These are phyloP conservation scores for Fusarium buharicum DNA, from an alignment of 2,329 filamentous ascomycete species.

Conservation along the genomic window DNA sequence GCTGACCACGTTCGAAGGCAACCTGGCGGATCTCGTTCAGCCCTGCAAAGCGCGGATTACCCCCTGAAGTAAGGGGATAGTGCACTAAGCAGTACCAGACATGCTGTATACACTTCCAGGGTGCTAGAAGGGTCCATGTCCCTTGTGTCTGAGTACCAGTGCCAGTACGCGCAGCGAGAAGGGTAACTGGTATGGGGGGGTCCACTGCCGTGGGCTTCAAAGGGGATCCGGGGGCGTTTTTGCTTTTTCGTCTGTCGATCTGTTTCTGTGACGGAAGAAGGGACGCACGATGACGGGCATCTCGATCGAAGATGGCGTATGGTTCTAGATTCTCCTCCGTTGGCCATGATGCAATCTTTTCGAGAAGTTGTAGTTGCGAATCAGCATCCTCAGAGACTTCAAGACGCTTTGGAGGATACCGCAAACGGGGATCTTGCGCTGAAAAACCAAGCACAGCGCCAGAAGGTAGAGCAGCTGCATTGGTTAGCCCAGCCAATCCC, in stretches of 20 bases:
- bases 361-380: constrained; percentile 59
- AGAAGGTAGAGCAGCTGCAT: constrained; percentile 74
- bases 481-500: constrained; percentile 68
- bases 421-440: constrained; percentile 81
- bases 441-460: constrained; percentile 78
- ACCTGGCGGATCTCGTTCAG: constrained; percentile 82
- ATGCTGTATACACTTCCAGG: constrained; percentile 88
- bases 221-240: constrained; percentile 69
- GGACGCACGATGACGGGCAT: constrained; percentile 71
- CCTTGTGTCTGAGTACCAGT: constrained; percentile 65
- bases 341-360: constrained; percentile 74
- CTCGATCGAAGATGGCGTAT: constrained; percentile 73
- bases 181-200: constrained; percentile 79
- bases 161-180: constrained; percentile 69
- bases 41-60: constrained; percentile 85
- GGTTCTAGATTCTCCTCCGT: constrained; percentile 62
- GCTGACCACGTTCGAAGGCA: constrained; percentile 78
- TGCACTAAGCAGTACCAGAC: constrained; percentile 90
- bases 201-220: constrained; percentile 70
- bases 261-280: constrained; percentile 79
- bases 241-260: constrained; percentile 79
- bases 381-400: constrained; percentile 54
- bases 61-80: constrained; percentile 80
- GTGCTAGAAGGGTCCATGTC: constrained; percentile 84
- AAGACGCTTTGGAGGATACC: constrained; percentile 74